phyloP scores from a whole-genome alignment of 805 yeast genomes.

The Zygotorulaspora danielsina region DNA sequence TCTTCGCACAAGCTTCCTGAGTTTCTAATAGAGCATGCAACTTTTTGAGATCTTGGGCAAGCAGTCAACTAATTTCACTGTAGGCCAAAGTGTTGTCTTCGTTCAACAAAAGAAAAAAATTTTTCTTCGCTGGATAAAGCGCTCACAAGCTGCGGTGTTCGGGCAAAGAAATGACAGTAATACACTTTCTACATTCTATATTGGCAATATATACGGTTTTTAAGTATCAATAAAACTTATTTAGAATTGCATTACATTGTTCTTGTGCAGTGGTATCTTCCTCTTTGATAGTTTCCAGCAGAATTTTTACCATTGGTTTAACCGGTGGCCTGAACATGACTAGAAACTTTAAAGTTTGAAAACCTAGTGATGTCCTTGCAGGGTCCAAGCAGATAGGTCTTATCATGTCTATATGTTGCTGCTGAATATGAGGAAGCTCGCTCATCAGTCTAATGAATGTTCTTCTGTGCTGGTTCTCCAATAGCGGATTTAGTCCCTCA shows the following conservation, averaged over 20 bases:
- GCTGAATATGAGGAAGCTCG: constrained; percentile 76
- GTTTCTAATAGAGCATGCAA: neutral
- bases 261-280: constrained; percentile 27
- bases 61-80: neutral
- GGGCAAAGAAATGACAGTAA: constrained; percentile 5
- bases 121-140: neutral
- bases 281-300: constrained; percentile 25
- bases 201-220: neutral
- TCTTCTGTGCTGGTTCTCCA: constrained; percentile 77
- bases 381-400: constrained; percentile 82
- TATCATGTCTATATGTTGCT: constrained; percentile 57
- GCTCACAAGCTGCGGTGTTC: constrained; percentile 8
- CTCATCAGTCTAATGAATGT: constrained; percentile 76
- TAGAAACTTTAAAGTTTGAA: constrained; percentile 74
- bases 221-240: constrained; percentile 17
- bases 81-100: neutral
- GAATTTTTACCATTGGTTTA: constrained; percentile 36
- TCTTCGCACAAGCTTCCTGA: neutral
- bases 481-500: constrained; percentile 76
- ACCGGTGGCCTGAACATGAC: constrained; percentile 91
- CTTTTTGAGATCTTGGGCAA: neutral
- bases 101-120: constrained; percentile 1
- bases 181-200: too few relatives aligned
- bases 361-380: constrained; percentile 71
- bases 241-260: constrained; percentile 28